Base-by-base conservation (phyloP, 495 filamentous ascomycete genomes). In the Penicillium flavigenum region DNA sequence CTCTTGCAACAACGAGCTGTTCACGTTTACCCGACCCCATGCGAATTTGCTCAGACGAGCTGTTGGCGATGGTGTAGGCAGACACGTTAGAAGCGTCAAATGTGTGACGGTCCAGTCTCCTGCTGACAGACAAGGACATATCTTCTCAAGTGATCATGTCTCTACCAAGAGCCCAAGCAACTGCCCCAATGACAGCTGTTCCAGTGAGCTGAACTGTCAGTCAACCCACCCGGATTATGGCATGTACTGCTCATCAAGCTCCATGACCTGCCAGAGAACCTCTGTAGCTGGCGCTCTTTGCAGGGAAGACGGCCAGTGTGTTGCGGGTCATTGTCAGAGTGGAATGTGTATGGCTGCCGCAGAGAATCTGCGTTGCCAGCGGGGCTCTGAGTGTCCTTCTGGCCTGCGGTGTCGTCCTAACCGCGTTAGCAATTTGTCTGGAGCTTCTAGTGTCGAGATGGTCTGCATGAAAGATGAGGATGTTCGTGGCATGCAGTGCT, bases 1-100 rank as follows among this genome's bases (percentile, higher is more conserved):
- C 20, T 16, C 14, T 17, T 51, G 48, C 20, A 17, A 24, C 20
- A 20, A 39, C 48, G 48, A 51, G 34, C 32, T 51, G 22, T 51
- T 51, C 48, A 51, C 48, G 2, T 51, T 51, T 22, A 51, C 48
- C 4, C 48, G 48, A 14, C 48, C 48, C 32, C 48, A 51, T n/a
- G 22, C 22, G 20, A 32, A 51, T 3, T 7, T 51, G 34, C 5
- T 51, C 48, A 41, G 22, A 29, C 47, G 1, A 22, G n/a, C 29
- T 14, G 42, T 24, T 10, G 45, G 22, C 20, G 48, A 51, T 14
- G 34, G 32, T 11, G 8, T 51, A 9, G 48, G 48, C 12, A 51
- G n/a, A 24, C 17, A 51, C 5, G 34, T 31, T 22, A 22, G 48
- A 24, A 51, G 48, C 16, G 27, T 51, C 12, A 39, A 27, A 27